Percentiles rank a stretch among this genome's conserved stretches.
Conservation (phyloP, 768 basidiomycete species). For the Pleurotus cornucopiae region DNA sequence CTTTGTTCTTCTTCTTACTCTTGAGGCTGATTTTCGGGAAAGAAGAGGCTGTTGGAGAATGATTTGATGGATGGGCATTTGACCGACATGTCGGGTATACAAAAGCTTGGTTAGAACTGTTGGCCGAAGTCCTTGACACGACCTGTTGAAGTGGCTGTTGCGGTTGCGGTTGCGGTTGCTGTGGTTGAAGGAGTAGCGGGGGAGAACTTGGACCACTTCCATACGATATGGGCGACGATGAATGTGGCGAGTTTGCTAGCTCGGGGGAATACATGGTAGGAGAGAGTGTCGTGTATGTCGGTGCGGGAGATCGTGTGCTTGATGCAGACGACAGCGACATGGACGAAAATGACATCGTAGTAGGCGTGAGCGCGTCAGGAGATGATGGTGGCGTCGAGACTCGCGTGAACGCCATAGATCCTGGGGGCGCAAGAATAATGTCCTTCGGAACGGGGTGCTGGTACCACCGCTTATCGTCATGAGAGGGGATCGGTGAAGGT, state of each 20-base stretch:
- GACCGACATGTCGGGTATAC: conserved; percentile 6
- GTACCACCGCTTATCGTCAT: conserved; percentile 4
- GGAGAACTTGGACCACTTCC: neutral
- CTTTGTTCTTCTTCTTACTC: conserved; percentile 4
- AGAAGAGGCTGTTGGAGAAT: conserved; percentile 1
- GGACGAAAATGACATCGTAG: conserved; percentile 2
- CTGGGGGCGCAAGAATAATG: neutral
- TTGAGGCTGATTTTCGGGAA: conserved; percentile 1
- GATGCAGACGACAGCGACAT: conserved; percentile 3
- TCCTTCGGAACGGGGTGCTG: neutral
- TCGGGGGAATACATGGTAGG: neutral
- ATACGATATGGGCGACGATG: neutral
- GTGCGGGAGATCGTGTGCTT: conserved; percentile 1
- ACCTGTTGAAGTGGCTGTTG: conserved; percentile 2
- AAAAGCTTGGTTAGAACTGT: neutral
- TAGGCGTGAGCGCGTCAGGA: conserved; percentile 1
- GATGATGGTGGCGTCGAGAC: neutral
- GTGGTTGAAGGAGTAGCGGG: conserved; percentile 4
- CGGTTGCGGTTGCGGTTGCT: neutral
- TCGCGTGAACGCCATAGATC: neutral
- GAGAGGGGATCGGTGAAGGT: neutral
- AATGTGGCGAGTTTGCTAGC: neutral
- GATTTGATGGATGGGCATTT: neutral
- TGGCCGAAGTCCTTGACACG: neutral
- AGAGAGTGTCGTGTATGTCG: neutral